A percentile compares a stretch with the other conserved stretches of the same genome.
These are phyloP conservation scores for Termitomyces sp. DNA, from an alignment of 768 basidiomycete genomes.

Conservation along the genomic window DNA sequence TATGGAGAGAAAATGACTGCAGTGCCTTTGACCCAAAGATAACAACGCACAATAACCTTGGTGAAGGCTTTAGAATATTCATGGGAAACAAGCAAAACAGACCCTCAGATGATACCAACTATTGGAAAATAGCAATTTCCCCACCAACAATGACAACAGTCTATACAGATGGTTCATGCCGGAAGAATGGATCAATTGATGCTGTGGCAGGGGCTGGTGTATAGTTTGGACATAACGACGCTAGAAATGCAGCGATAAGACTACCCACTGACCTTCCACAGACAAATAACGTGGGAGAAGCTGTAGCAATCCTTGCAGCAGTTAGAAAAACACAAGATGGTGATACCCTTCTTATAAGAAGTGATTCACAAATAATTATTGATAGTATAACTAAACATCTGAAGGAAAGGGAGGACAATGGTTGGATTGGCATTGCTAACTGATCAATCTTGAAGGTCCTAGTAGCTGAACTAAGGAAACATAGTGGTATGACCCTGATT, in stretches of 20 bases:
- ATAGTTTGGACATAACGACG: background rate
- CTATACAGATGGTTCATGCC: background rate
- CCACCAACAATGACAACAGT: background rate
- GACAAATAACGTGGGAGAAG: slow-evolving; percentile 16
- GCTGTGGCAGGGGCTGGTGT: background rate
- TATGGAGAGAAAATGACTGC: too few relatives aligned
- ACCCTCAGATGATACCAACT: background rate
- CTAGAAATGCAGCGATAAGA: background rate
- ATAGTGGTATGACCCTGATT: too few relatives aligned
- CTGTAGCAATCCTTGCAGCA: slow-evolving; percentile 11
- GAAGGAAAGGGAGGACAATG: slow-evolving; percentile 18
- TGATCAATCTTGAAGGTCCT: too few relatives aligned
- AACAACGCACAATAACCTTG: too few relatives aligned
- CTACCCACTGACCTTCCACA: background rate
- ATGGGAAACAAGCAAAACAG: background rate
- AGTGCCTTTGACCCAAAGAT: too few relatives aligned
- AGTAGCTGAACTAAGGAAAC: too few relatives aligned
- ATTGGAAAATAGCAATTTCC: background rate
- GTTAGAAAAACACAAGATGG: slow-evolving; percentile 1
- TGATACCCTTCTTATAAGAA: slow-evolving; percentile 5
- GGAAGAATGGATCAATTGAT: background rate
- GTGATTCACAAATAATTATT: slow-evolving; percentile 19
- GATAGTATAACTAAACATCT: slow-evolving; percentile 16
- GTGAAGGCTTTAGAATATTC: background rate
- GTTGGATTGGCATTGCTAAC: slow-evolving; percentile 15